Base-by-base conservation (phyloP, 768 basidiomycete species). In the Boletus tomentosulus region DNA sequence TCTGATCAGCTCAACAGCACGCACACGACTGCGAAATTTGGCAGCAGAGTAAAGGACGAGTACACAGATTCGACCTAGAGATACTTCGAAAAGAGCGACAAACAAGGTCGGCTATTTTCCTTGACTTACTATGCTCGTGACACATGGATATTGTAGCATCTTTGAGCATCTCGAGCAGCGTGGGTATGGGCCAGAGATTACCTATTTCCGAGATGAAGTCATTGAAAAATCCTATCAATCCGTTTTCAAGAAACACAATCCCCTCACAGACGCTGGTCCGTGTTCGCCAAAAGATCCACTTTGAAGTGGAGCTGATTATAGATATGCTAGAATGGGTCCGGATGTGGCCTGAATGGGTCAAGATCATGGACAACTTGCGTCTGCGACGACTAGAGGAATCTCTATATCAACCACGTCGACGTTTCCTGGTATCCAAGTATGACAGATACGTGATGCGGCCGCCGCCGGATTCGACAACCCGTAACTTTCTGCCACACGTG, bases 401-500 rank as follows among this genome's bases (percentile, higher is more conserved):
- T 6, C 15, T 56, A 35, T 57, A 49, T 45, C 15, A 19, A 1
- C 50, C 54, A 1, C 63, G 60, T 41, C 55, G 60, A 45, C 30
- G 31, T 16, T 45, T 4, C 6, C 35, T 64, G 10, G 28, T 43
- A 7, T 11, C 13, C 1, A 51, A 50, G 47, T 65, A 65, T 42
- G 10, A 15, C 33, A 48, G 13, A 42, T 64, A 56, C 22, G 48
- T 59, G 37, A 59, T 19, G 16, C 11, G 25, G 22, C 46, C 57
- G 27, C 44, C 50, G 24, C 42, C 50, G 5, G 49, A 53, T 44
- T 25, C 50, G 12, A 56, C 34, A 10, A 31, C 24, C 8, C 37
- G 48, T 19, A 51, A 48, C 22, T 37, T 62, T 16, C 53, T 62
- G 9, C 62, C 63, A n/a, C 60, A 62, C 27, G 50, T 54, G 22